Base-by-base conservation (phyloP, 2,329 filamentous ascomycete species). In the Madurella mycetomatis region DNA sequence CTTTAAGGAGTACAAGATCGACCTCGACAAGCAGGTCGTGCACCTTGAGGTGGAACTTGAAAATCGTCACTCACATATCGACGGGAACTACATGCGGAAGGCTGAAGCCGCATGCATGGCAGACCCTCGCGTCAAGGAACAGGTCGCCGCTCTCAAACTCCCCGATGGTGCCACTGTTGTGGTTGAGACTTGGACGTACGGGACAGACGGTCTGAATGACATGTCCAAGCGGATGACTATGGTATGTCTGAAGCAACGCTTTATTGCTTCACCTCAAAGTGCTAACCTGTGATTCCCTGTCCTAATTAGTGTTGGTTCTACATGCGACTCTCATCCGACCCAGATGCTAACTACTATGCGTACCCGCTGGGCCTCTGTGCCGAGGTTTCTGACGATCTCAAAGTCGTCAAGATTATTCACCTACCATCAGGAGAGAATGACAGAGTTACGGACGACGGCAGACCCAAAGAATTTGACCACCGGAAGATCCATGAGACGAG, bases 151-250 rank as follows among this genome's bases (percentile, higher is more conserved):
- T 1, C 65, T 81, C 3, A 60, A 75, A 0, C 64, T 83, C 0
- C 78, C 80, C 0, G 58, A 67, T 5, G 73, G 69, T 1, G 70
- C 75, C 0, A 69, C 66, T 0, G 75, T 79, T 1, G 69, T 76
- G 3, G 72, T 80, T 39, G 80, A 83, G 59, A 72, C 80, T 0
- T 83, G 80, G 79, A 73, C 78, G 1, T 83, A 82, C 64, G 79
- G 72, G 0, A 75, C 76, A 0, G 77, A 82, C 62, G 79, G 78
- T 0, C 73, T 76, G 68, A 76, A 76, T 46, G 76, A 81, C 45
- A 79, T 78, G 72, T 65, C 64, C 0, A 60, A 73, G 47, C 68
- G 76, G 9, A 70, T 73, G n/a, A 75, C 72, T 1, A 81, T 80
- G 77, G 77, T 77, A 60, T 19, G 65, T 19, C 5, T 30, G 13